Base-by-base conservation (phyloP, 768 basidiomycete species). In the Tephrocybe sp. region DNA sequence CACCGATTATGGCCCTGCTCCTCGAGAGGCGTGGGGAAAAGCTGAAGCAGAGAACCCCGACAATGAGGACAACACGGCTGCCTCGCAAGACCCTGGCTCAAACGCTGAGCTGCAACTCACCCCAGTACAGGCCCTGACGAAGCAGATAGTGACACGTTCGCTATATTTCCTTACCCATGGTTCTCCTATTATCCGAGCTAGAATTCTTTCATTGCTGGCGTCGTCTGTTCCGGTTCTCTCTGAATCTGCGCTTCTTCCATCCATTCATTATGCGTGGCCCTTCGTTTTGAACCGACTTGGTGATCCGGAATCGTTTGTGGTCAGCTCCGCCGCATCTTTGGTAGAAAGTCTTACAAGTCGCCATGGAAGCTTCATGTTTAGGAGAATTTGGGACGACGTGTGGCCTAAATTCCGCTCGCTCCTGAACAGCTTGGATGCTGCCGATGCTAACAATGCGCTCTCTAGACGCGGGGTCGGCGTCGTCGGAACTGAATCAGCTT, bases 241-340 rank as follows among this genome's bases (percentile, higher is more conserved):
- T 0, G 85, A 86, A 60, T 80, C 84, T 11, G 82, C 87, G 13
- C 77, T 98, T 14, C 78, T 98, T 35, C 89, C 93, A 2, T 78
- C 88, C 4, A 80, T 98, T 32, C 90, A 98, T 66, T 78, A 80
- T 17, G 87, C 90, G 1, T 99, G 97, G 97, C 92, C 92, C n/a
- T 91, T 87, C 65, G 82, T 99, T 58, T 69, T 98, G 49, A 92
- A 92, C 58, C 80, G 96, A 7, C 74, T 98, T 11, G 63, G 66
- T 12, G 91, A 93, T 60, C 39, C 74, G 0, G 88, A 94, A 62
- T 71, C 83, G 0, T 94, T 83, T 59, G 92, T 98, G 23, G 80
- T 93, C 54, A 79, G 80, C 48, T 87, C 88, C 19, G 85, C 92
- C 0, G 84, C 87, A 1, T 70, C 68, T 3, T 70, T 97, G 39